Evolutionary conservation across 495 filamentous ascomycete genomes (phyloP).

Genomic region (Usnea hakonensis): DNA sequence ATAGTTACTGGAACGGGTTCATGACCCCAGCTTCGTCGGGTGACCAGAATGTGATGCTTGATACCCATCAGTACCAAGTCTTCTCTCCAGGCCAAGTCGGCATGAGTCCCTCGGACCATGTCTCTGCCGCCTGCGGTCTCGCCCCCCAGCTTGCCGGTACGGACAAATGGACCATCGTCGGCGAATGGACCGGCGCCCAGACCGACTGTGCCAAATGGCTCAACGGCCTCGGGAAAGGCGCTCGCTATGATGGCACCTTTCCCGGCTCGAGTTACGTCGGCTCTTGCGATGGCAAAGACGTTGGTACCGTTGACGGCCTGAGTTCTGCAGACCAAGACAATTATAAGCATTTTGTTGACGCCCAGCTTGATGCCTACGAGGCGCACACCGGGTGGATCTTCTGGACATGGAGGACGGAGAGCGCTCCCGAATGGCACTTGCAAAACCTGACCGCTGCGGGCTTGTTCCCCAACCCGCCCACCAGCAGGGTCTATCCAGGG

Average conservation of each 20-base stretch:
- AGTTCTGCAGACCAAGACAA: conserved; percentile 46
- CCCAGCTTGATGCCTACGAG: conserved; percentile 69
- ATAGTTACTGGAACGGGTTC: conserved; percentile 58
- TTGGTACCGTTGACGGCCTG: conserved; percentile 48
- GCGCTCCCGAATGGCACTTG: conserved; percentile 83
- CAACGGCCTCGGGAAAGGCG: conserved; percentile 52
- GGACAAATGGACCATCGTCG: conserved; percentile 65
- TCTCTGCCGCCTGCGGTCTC: conserved; percentile 44
- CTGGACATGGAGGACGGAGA: conserved; percentile 84
- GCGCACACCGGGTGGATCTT: conserved; percentile 64
- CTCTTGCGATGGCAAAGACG: conserved; percentile 50
- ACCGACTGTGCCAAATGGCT: conserved; percentile 50
- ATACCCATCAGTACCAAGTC: conserved; percentile 61
- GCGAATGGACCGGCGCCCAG: conserved; percentile 59
- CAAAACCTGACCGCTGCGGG: conserved; percentile 51
- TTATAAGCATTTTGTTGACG: conserved; percentile 57
- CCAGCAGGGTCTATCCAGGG: conserved; percentile 39
- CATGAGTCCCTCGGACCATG: conserved; percentile 40
- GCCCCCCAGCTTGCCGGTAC: conserved; percentile 41
- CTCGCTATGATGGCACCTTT: conserved; percentile 48
- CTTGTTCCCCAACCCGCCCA: conserved; percentile 56
- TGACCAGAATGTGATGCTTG: conserved; percentile 56
- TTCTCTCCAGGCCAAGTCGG: conserved; percentile 54
- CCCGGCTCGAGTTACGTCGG: conserved; percentile 41
- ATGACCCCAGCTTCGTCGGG: conserved; percentile 46